These are phyloP conservation scores for Saccharomyces hybrid DNA, from an alignment of 1,139 yeast species.

Conservation along the genomic window DNA sequence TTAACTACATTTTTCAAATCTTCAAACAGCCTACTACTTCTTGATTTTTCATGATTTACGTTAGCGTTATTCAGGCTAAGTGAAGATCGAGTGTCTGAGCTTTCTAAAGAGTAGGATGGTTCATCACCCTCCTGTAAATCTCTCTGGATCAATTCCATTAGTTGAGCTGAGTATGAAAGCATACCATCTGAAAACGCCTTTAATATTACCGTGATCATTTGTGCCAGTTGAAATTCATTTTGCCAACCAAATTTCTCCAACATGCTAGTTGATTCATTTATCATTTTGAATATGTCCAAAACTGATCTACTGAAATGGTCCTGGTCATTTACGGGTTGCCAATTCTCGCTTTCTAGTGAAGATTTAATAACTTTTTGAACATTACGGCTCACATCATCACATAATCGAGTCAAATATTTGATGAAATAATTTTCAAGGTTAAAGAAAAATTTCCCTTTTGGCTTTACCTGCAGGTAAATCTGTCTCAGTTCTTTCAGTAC, in stretches of 20 bases:
- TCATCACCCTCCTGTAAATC: conserved; percentile 35
- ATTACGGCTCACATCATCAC: conserved; percentile 44
- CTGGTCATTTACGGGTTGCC: conserved; percentile 44
- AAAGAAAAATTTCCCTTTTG: conserved; percentile 39
- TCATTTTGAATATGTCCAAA: conserved; percentile 56
- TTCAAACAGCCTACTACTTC: conserved; percentile 38
- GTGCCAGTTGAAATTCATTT: conserved; percentile 52
- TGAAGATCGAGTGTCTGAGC: not conserved
- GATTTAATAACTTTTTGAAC: conserved; percentile 45
- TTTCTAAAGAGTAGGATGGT: not conserved
- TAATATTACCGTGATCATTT: conserved; percentile 48
- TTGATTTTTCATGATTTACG: not conserved
- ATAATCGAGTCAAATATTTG: conserved; percentile 52
- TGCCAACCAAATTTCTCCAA: conserved; percentile 56
- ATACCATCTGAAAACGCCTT: conserved; percentile 57
- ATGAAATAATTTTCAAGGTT: conserved; percentile 54
- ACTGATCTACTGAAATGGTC: conserved; percentile 48
- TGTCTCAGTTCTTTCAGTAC: conserved; percentile 49
- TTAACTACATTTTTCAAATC: conserved; percentile 41
- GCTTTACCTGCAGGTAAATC: conserved; percentile 45
- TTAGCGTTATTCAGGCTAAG: not conserved
- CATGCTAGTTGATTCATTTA: conserved; percentile 49
- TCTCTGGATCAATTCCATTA: conserved; percentile 41
- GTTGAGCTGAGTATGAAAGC: conserved; percentile 42
- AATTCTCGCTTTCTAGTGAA: conserved; percentile 49